Percentiles rank a stretch among this genome's conserved stretches.
These are phyloP conservation scores for Pontederia crassipes DNA, from an alignment of 176 grass and related monocot species.

Conservation along the genomic window DNA sequence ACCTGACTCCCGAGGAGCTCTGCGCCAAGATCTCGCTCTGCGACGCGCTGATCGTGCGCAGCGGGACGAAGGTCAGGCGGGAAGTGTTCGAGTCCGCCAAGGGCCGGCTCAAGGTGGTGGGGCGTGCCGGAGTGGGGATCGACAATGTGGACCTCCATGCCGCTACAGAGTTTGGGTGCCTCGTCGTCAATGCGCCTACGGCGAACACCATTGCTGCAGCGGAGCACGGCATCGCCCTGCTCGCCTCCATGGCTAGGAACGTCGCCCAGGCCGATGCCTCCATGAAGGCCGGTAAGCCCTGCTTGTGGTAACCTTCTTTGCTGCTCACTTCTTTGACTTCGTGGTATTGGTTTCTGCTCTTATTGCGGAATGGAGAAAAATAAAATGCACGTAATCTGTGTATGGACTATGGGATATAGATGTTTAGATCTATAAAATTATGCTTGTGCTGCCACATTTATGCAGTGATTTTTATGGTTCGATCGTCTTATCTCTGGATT, in stretches of 20 bases:
- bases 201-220: constrained; percentile 4
- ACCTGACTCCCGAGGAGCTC: constrained; percentile 1
- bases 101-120: constrained; percentile 10
- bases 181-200: constrained; percentile 4
- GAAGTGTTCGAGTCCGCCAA: constrained; percentile 2
- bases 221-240: constrained; percentile 4
- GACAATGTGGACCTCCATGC: constrained; percentile 7
- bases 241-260: neutral
- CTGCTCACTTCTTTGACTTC: neutral
- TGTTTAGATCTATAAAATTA: neutral
- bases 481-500: too few relatives aligned
- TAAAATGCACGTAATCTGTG: neutral
- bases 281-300: constrained; percentile 1
- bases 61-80: constrained; percentile 7
- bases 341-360: neutral
- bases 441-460: neutral
- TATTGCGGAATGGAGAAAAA: neutral
- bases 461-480: too few relatives aligned
- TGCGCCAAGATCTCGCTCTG: neutral
- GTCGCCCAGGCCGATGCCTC: constrained; percentile 6
- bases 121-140: neutral
- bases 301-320: neutral
- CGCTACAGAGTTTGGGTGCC: neutral
- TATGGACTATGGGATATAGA: neutral
- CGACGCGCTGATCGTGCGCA: neutral